Evolutionary conservation across 163 green algal species (phyloP).

Genomic region (Chlamydomonas reinhardtii): DNA sequence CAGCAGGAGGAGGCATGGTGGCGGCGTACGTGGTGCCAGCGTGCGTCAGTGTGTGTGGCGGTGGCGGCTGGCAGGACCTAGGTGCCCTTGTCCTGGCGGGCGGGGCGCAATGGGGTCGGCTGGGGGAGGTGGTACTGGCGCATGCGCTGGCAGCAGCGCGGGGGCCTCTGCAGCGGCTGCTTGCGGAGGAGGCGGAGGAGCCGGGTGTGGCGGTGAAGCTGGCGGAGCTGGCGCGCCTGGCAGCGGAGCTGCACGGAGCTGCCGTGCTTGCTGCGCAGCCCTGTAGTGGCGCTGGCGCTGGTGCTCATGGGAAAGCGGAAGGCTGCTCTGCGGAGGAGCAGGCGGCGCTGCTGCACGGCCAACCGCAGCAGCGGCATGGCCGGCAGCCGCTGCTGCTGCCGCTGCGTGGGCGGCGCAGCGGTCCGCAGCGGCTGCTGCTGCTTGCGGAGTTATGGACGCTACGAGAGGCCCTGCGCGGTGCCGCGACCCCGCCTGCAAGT

Average conservation of each 20-base stretch:
- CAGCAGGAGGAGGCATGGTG: neutral
- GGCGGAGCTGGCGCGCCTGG: constrained; percentile 11
- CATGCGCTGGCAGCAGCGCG: constrained; percentile 31
- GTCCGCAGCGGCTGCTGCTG: constrained; percentile 5
- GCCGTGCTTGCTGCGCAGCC: neutral
- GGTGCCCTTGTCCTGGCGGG: constrained; percentile 2
- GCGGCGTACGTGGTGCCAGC: neutral
- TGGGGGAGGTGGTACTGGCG: constrained; percentile 24
- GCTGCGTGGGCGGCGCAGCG: neutral
- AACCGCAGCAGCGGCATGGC: neutral
- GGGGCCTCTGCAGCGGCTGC: constrained; percentile 27
- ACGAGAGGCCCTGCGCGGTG: constrained; percentile 20
- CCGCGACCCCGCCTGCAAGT: neutral
- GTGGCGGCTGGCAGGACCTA: constrained; percentile 27
- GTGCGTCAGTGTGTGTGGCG: neutral
- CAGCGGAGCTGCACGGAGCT: constrained; percentile 11
- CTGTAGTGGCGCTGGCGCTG: neutral
- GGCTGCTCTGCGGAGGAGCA: constrained; percentile 25
- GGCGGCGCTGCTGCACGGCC: neutral
- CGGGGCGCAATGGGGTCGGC: neutral
- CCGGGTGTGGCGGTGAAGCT: neutral
- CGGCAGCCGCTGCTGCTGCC: neutral
- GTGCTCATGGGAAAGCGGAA: neutral
- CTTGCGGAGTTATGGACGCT: constrained; percentile 44
- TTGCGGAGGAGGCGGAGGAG: constrained; percentile 17